Base-by-base conservation (phyloP, 139 green algal genomes). In the Chlorella sp. region DNA sequence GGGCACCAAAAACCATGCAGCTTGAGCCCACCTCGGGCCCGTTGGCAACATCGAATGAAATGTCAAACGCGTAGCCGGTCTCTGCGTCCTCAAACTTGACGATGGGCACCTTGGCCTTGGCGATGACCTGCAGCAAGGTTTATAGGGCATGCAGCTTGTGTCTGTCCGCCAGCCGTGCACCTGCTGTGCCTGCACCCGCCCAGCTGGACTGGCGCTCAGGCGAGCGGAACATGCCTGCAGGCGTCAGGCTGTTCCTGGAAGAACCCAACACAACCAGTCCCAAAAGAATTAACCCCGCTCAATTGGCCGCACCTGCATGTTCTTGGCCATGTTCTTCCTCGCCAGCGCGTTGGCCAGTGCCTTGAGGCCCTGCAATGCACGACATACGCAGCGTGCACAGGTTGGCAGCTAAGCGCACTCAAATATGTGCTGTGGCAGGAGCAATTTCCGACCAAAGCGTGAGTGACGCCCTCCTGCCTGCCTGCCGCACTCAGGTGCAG, bases 21-120 rank as follows among this genome's bases (percentile, higher is more conserved):
- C 34, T 30, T 3, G 24, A n/a, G 32, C 48, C 1, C 43, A 48
- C 44, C 85, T 81, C 76, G 83, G 93, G 91, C 0, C 96, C 96
- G 62, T 96, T 98, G 40, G 90, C 90, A 68, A 97, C 93, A 76
- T 98, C 95, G 73, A 98, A 98, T 30, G 89, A 95, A n/a, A 99
- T 88, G 85, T 99, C 97, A 87, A 99, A 98, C 9, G 92, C 87
- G 44, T 98, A 88, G 26, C 91, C 87, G 60, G 80, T 92, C 19
- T 86, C 65, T 19, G 72, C 72, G 28, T 97, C 94, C 83, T 96
- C 88, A 86, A 99, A 99, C 89, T 99, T 99, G 78, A 99, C 91
- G 87, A 99, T 99, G 20, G 97, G 97, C 44, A 99, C 96, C 11
- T 92, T 90, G 38, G 97, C 97, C 82, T 95, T 97, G 64, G 90